Percentiles rank a stretch among this genome's conserved stretches.
Evolutionary conservation across 768 basidiomycete genomes (phyloP).

Genomic region (Tulasnella sp.): DNA sequence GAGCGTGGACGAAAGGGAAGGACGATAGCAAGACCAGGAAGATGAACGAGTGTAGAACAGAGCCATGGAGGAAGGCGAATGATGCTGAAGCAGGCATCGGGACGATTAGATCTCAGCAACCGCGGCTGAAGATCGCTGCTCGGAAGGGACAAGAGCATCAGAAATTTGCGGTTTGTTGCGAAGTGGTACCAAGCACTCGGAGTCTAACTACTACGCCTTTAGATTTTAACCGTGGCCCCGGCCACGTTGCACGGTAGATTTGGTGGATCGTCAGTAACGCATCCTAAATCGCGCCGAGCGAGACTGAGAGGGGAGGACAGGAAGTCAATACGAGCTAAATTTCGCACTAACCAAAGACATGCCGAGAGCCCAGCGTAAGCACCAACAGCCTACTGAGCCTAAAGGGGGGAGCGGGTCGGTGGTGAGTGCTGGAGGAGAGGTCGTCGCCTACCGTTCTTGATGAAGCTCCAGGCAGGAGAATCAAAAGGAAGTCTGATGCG

Average conservation of each 20-base stretch:
- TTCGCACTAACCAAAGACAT: background rate
- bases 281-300: background rate
- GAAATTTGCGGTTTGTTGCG: background rate
- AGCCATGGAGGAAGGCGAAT: background rate
- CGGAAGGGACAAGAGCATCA: background rate
- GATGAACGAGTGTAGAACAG: background rate
- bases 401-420: background rate
- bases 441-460: background rate
- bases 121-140: background rate
- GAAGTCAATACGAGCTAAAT: background rate
- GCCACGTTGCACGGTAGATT: background rate
- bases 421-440: background rate
- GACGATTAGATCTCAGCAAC: background rate
- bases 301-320: background rate
- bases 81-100: background rate
- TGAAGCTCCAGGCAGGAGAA: too few relatives aligned
- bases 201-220: background rate
- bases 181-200: background rate
- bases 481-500: too few relatives aligned
- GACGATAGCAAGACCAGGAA: background rate
- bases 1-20: background rate
- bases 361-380: background rate
- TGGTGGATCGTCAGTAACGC: background rate
- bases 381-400: background rate
- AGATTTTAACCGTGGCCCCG: background rate